Evolutionary conservation across 1,139 yeast genomes (phyloP).

Genomic region (Debaryomyces psychrophilus): DNA sequence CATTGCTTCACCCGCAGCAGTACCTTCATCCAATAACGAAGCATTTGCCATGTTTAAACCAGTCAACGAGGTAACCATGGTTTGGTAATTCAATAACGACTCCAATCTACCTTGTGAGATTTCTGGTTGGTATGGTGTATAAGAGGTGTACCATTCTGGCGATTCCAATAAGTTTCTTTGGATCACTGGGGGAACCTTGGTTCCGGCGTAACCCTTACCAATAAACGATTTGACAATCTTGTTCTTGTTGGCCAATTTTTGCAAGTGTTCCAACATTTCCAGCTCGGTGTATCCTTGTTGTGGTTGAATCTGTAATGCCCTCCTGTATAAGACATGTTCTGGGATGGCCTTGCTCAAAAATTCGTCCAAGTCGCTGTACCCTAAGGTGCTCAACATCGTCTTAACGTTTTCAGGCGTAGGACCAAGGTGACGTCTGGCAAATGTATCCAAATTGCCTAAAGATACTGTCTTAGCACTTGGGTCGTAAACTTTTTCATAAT

Average conservation of each 20-base stretch:
- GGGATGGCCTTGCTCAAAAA: conserved; percentile 81
- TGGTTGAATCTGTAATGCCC: conserved; percentile 67
- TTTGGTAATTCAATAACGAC: conserved; percentile 86
- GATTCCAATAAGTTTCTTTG: conserved; percentile 89
- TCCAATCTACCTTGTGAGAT: conserved; percentile 96
- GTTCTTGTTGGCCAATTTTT: conserved; percentile 73
- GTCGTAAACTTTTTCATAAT: conserved; percentile 44
- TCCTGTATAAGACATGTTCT: conserved; percentile 65
- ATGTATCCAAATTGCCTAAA: conserved; percentile 66
- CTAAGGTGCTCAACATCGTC: conserved; percentile 66
- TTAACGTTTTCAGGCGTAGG: conserved; percentile 67
- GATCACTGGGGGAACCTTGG: conserved; percentile 86
- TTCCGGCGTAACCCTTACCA: conserved; percentile 95
- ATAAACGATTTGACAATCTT: conserved; percentile 71
- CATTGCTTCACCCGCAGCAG: conserved; percentile 99
- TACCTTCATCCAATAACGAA: conserved; percentile 91
- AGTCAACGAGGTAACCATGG: conserved; percentile 84
- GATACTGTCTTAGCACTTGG: conserved; percentile 34
- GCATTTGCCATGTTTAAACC: conserved; percentile 94
- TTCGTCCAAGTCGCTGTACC: conserved; percentile 66
- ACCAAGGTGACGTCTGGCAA: conserved; percentile 89
- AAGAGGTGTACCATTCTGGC: conserved; percentile 98
- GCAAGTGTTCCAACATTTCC: conserved; percentile 72
- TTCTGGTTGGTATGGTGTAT: conserved; percentile 98
- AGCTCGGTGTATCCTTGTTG: conserved; percentile 76